phyloP scores from a whole-genome alignment of 1,139 yeast species.

The Scheffersomyces illinoinensis region DNA sequence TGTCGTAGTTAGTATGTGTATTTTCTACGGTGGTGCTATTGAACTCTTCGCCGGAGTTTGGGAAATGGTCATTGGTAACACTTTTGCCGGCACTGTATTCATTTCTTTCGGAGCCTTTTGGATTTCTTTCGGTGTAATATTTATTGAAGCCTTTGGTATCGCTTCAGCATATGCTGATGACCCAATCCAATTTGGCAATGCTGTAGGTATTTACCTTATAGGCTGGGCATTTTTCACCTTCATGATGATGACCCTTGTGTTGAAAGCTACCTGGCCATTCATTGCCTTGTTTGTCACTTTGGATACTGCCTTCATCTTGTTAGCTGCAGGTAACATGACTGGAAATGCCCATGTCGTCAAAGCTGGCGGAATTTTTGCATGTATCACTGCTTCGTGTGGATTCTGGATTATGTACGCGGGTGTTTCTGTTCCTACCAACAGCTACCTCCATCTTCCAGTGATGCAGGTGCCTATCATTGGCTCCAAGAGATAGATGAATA shows the following conservation, averaged over 20 bases:
- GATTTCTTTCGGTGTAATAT: constrained; percentile 37
- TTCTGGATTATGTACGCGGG: constrained; percentile 44
- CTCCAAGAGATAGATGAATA: background rate
- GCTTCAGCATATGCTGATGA: constrained; percentile 26
- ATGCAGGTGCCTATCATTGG: background rate
- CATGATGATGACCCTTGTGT: constrained; percentile 37
- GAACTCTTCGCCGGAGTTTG: constrained; percentile 54
- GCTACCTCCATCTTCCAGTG: constrained; percentile 18
- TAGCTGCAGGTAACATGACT: constrained; percentile 43
- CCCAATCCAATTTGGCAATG: constrained; percentile 27
- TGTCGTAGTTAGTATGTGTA: constrained; percentile 50
- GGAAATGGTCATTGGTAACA: constrained; percentile 43
- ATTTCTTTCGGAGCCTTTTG: constrained; percentile 40
- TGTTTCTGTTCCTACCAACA: constrained; percentile 28
- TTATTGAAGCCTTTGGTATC: constrained; percentile 33
- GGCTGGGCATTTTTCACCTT: constrained; percentile 50
- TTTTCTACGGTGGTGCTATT: constrained; percentile 49
- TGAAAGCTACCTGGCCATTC: constrained; percentile 47
- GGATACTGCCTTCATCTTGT: constrained; percentile 39
- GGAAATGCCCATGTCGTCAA: constrained; percentile 29
- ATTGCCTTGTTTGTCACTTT: constrained; percentile 36
- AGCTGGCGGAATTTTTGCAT: constrained; percentile 48
- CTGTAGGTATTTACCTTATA: constrained; percentile 42
- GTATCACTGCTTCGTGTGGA: constrained; percentile 42
- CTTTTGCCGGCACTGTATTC: constrained; percentile 39